Conservation (phyloP, 164 flowering plant genomes). For the Santalum album region DNA sequence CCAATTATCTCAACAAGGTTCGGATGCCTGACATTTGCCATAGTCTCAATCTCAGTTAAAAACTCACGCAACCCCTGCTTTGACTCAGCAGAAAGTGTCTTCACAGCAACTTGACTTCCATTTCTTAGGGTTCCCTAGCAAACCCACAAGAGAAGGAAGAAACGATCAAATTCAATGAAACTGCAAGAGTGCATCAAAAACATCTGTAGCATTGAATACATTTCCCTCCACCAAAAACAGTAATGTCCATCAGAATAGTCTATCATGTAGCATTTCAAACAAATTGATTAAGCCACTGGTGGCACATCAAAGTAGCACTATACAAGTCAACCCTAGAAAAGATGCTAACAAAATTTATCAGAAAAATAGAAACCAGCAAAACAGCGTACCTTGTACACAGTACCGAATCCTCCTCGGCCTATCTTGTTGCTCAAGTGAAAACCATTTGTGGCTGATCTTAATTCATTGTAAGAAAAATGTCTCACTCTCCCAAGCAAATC, state of each 20-base stretch:
- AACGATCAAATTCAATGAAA: not conserved
- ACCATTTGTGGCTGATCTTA: conserved; percentile 47
- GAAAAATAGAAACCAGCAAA: not conserved
- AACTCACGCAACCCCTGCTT: conserved; percentile 70
- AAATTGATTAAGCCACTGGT: not conserved
- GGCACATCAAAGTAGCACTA: too few relatives aligned
- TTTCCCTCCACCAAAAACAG: not conserved
- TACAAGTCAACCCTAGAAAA: too few relatives aligned
- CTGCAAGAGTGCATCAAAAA: not conserved
- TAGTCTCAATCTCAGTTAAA: conserved; percentile 56
- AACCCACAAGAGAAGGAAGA: conserved; percentile 5
- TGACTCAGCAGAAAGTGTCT: conserved; percentile 58
- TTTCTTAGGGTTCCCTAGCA: conserved; percentile 45
- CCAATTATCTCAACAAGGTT: conserved; percentile 72
- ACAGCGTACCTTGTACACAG: conserved; percentile 55
- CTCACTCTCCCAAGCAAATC: conserved; percentile 25
- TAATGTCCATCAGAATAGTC: not conserved
- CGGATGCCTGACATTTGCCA: conserved; percentile 61
- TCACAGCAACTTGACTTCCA: conserved; percentile 55
- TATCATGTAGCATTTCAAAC: not conserved
- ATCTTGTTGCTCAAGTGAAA: conserved; percentile 49
- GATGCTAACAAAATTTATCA: too few relatives aligned
- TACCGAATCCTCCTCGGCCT: conserved; percentile 79
- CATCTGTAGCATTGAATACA: not conserved
- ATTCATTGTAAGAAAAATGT: conserved; percentile 41